These are phyloP conservation scores for Trichoderma pleuroti DNA, from an alignment of 2,329 filamentous ascomycete species.

Conservation along the genomic window DNA sequence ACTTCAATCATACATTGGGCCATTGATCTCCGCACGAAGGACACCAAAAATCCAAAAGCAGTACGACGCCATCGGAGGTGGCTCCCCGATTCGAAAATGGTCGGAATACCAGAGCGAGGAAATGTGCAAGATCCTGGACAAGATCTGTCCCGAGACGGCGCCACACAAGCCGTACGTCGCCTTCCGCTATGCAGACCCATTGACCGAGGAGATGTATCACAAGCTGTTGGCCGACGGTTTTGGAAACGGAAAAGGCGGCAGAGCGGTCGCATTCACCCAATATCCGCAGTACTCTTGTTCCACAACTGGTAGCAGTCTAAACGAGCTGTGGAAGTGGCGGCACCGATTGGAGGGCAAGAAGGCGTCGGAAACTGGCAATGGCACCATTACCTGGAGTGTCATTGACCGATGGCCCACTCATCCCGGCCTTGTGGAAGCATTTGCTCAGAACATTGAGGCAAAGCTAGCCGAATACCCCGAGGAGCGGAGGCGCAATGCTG, in stretches of 20 bases:
- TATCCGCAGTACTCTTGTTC: constrained; percentile 99
- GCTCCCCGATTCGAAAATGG: constrained; percentile 98
- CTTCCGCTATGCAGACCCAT: constrained; percentile 88
- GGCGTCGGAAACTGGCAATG: constrained; percentile 50
- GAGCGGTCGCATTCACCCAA: constrained; percentile 95
- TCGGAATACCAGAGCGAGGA: constrained; percentile 89
- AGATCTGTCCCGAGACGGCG: constrained; percentile 84
- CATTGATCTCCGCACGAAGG: constrained; percentile 77
- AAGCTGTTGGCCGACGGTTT: constrained; percentile 84
- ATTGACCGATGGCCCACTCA: constrained; percentile 98
- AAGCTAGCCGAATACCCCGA: constrained; percentile 80
- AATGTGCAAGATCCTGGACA: constrained; percentile 97
- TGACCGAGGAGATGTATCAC: constrained; percentile 92
- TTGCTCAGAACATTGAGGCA: constrained; percentile 87
- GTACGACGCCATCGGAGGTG: constrained; percentile 90
- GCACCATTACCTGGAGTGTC: constrained; percentile 89
- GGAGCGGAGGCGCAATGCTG: constrained; percentile 73
- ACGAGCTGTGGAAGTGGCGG: constrained; percentile 97
- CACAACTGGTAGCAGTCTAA: constrained; percentile 91
- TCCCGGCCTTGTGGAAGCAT: constrained; percentile 81
- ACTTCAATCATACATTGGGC: constrained; percentile 85
- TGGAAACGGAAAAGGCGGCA: constrained; percentile 81
- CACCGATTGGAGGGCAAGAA: constrained; percentile 79
- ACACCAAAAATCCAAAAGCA: constrained; percentile 97
- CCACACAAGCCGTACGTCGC: constrained; percentile 97